A percentile compares a stretch with the other conserved stretches of the same genome.
Conservation (phyloP, 345 rosid genomes). For the Bretschneidera sinensis region DNA sequence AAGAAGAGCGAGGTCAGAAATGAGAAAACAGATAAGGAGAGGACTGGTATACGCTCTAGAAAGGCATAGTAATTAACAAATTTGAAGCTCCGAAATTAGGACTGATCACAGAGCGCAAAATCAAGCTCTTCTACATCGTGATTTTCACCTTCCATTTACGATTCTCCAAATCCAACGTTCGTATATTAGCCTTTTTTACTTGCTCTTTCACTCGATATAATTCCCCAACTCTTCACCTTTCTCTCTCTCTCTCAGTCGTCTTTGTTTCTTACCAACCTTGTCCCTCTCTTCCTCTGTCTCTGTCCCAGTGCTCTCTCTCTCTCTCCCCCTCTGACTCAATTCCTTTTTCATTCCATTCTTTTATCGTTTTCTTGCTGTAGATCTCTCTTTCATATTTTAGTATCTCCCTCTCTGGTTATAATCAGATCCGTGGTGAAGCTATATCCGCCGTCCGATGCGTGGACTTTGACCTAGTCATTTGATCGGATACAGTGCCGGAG, state of each 20-base stretch:
- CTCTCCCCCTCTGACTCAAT: conserved; percentile 30
- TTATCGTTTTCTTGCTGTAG: conserved; percentile 58
- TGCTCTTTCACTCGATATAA: conserved; percentile 16
- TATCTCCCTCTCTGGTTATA: neutral
- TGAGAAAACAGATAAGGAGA: conserved; percentile 12
- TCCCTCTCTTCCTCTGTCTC: conserved; percentile 32
- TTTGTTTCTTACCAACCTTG: conserved; percentile 18
- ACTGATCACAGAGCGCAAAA: neutral
- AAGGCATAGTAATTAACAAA: neutral
- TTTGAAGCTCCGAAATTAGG: neutral
- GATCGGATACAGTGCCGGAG: too few relatives aligned
- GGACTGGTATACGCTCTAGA: too few relatives aligned
- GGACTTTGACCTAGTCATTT: conserved; percentile 26
- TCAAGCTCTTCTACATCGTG: neutral
- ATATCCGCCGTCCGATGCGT: conserved; percentile 27
- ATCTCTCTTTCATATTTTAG: conserved; percentile 25
- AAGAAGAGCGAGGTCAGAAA: too few relatives aligned
- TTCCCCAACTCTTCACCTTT: conserved; percentile 4
- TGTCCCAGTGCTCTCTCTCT: conserved; percentile 18
- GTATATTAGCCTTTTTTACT: neutral
- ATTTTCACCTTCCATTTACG: conserved; percentile 20
- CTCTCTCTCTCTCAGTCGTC: conserved; percentile 20
- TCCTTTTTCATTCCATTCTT: conserved; percentile 43
- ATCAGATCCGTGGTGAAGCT: conserved; percentile 37
- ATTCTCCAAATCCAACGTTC: conserved; percentile 37